These are phyloP conservation scores for Hymenoscyphus linearis DNA, from an alignment of 2,329 filamentous ascomycete genomes.

Conservation along the genomic window DNA sequence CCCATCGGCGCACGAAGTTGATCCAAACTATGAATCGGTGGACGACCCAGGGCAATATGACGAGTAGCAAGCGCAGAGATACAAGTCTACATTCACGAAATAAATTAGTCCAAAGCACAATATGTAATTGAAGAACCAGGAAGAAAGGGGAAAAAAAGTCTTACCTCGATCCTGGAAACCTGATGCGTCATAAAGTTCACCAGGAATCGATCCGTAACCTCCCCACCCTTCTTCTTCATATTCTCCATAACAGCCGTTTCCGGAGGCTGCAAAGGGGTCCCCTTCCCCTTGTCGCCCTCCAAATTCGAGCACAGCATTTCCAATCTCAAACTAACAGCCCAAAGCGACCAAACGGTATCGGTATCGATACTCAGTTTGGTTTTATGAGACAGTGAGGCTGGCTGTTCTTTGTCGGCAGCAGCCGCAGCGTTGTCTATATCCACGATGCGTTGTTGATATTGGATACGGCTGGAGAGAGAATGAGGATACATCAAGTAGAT, in stretches of 20 bases:
- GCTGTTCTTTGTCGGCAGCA: slow-evolving; percentile 29
- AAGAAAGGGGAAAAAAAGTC: too few relatives aligned
- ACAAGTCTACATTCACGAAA: slow-evolving; percentile 56
- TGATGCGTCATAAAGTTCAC: slow-evolving; percentile 91
- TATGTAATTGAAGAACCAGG: neutral
- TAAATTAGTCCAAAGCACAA: slow-evolving; percentile 20
- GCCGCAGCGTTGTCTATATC: slow-evolving; percentile 39
- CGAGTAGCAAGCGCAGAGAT: slow-evolving; percentile 74
- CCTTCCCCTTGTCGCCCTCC: slow-evolving; percentile 56
- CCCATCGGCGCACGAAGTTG: slow-evolving; percentile 74
- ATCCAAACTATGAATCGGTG: slow-evolving; percentile 55
- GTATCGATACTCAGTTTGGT: slow-evolving; percentile 71
- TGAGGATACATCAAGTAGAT: slow-evolving; percentile 96
- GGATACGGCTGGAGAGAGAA: slow-evolving; percentile 73
- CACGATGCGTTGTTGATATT: slow-evolving; percentile 47
- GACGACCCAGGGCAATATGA: slow-evolving; percentile 69
- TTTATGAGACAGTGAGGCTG: slow-evolving; percentile 58
- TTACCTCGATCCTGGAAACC: slow-evolving; percentile 90
- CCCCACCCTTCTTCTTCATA: slow-evolving; percentile 67
- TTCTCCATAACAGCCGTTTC: slow-evolving; percentile 78
- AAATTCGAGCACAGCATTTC: slow-evolving; percentile 90
- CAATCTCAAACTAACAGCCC: slow-evolving; percentile 80
- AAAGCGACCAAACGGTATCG: slow-evolving; percentile 73
- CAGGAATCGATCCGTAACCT: slow-evolving; percentile 83
- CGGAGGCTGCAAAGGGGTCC: slow-evolving; percentile 63